Conservation (phyloP, 2,329 filamentous ascomycete genomes). For the Monosporascus sp. region DNA sequence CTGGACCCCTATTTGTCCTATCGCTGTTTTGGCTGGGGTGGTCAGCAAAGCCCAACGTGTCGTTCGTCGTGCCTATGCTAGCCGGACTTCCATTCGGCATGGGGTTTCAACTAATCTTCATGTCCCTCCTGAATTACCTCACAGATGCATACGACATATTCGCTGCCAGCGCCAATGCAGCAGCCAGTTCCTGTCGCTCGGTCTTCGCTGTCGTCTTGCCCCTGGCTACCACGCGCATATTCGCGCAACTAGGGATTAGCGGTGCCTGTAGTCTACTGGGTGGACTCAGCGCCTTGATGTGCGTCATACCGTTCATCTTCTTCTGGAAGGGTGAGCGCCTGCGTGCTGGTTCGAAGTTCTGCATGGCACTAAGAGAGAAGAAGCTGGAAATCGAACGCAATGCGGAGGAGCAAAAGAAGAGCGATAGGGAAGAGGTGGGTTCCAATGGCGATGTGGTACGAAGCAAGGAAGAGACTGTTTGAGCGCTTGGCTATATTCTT, state of each 20-base stretch:
- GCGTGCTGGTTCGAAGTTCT: slow-evolving; percentile 54
- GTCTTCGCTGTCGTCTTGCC: slow-evolving; percentile 52
- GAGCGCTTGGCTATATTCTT: not conserved
- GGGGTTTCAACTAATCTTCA: slow-evolving; percentile 59
- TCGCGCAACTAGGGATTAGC: slow-evolving; percentile 38
- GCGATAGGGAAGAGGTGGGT: slow-evolving; percentile 4
- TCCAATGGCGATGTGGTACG: not conserved
- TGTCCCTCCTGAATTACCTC: slow-evolving; percentile 57
- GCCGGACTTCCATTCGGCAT: slow-evolving; percentile 57
- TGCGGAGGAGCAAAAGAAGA: slow-evolving; percentile 26
- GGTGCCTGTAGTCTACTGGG: slow-evolving; percentile 50
- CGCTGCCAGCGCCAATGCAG: slow-evolving; percentile 51
- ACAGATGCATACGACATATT: slow-evolving; percentile 64
- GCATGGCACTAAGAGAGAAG: slow-evolving; percentile 49
- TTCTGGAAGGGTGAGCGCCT: slow-evolving; percentile 52
- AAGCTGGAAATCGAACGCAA: slow-evolving; percentile 41
- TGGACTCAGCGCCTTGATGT: slow-evolving; percentile 45
- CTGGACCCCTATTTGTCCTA: slow-evolving; percentile 57
- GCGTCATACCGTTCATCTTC: slow-evolving; percentile 46
- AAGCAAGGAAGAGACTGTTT: slow-evolving; percentile 10
- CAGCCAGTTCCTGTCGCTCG: slow-evolving; percentile 43
- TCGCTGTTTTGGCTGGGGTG: slow-evolving; percentile 60
- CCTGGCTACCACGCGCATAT: slow-evolving; percentile 48
- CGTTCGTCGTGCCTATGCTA: slow-evolving; percentile 52
- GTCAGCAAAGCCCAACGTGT: slow-evolving; percentile 42